Base-by-base conservation (phyloP, 2,329 filamentous ascomycete genomes). In the Hansfordia pulvinata region DNA sequence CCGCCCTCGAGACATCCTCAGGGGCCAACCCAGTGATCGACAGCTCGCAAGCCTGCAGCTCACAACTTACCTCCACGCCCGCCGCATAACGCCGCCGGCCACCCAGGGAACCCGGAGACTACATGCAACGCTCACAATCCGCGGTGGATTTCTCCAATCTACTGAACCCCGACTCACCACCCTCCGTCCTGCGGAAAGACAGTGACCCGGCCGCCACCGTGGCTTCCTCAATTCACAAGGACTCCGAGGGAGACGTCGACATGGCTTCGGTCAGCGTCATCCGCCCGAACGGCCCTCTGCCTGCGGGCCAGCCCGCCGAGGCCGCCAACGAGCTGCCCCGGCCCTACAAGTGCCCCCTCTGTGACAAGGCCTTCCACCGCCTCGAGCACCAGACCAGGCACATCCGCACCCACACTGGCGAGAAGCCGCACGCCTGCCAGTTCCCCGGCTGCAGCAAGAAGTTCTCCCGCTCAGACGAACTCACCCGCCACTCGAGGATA, bases 301-400 rank as follows among this genome's bases (percentile, higher is more conserved):
- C 73, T 23, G 64, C 63, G 37, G 67, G 75, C 31, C 72, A 82
- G 46, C 44, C 60, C 36, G 41, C 70, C 55, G 55, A 83, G 66
- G 63, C 56, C 31, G 37, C 50, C 25, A 58, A 54, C 37, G 88
- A 96, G 55, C 71, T 96, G 28, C 90, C 90, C 32, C 77, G 90
- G 30, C 88, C 88, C 1, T 98, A 98, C 74, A 96, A 96, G 64
- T 98, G 88, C 56, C 86, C 88, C 34, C 72, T 98, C 36, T 98
- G 90, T 63, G 88, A 94, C 46, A 93, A 94, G 68, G 88, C 90
- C 34, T 98, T 98, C 60, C 90, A 96, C 64, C 84, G 90, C 36
- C 69, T 98, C 21, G 88, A 96, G 62, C 88, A 96, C 54, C 88
- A 94, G 65, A 76, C 70, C 13, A 60, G 68, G 43, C 88, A 98